Base-by-base conservation (phyloP, 2,329 filamentous ascomycete species). In the Calycina herbarum region DNA sequence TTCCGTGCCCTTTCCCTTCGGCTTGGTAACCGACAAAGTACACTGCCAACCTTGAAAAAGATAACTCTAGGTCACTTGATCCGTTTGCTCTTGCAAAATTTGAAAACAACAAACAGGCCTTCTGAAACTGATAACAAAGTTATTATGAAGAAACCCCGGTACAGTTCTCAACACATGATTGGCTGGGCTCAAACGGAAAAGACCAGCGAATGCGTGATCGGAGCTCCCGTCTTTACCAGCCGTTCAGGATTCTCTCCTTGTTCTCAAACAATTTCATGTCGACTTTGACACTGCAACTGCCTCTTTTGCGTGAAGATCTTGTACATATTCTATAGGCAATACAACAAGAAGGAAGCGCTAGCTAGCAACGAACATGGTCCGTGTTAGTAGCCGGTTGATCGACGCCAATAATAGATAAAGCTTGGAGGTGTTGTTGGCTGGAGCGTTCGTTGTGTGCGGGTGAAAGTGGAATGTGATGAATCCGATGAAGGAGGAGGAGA, bases 391-490 rank as follows among this genome's bases (percentile, higher is more conserved):
- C 17, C 17, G 38, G 38, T 17, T 40, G 48, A 54, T 54, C 48
- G 1, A 54, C 20, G 48, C 48, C 48, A 54, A 24, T 54, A 54
- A 54, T 54, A 54, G 48, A 54, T 54, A 8, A 20, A 54, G 48
- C 48, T 54, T 54, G 48, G 48, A 27, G 48, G 8, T 51, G 6
- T 24, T 27, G 48, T 24, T 54, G 48, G 48, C 20, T 27, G 48
- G 20, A 54, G 48, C 48, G 42, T 48, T 48, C 38, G 42, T 24
- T 48, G 42, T 24, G 48, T 54, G 48, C 48, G 20, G 48, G 48
- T 54, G 48, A 54, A 24, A 24, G 48, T 54, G 48, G 13, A 54
- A 54, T 54, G 48, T 54, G 48, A 54, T 54, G 48, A 54, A 13
- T 13, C 13, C 24, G 48, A 54, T 27, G 48, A 24, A 29, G 27